Percentiles rank a stretch among this genome's conserved stretches.
Evolutionary conservation across 352 stramenopile species (phyloP).

Genomic region (Blastocystis sp.): DNA sequence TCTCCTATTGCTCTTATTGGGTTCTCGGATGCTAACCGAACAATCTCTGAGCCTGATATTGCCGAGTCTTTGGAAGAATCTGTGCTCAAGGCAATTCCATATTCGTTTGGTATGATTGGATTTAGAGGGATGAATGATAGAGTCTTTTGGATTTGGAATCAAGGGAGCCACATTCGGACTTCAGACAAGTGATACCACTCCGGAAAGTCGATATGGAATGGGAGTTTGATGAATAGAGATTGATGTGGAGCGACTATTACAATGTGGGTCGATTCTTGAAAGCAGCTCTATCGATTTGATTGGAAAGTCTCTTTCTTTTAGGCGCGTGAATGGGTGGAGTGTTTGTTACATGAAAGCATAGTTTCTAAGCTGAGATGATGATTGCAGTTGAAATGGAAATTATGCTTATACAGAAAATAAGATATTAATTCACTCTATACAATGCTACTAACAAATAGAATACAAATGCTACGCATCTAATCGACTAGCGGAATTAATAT

Average conservation of each 20-base stretch:
- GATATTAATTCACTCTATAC: too few relatives aligned
- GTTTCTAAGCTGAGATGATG: too few relatives aligned
- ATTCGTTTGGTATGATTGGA: background rate
- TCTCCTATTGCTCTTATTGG: background rate
- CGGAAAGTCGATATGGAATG: background rate
- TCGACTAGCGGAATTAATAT: background rate
- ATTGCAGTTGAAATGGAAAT: too few relatives aligned
- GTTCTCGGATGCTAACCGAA: background rate
- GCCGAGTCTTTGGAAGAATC: background rate
- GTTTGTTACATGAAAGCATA: too few relatives aligned
- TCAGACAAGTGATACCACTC: background rate
- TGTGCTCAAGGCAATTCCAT: background rate
- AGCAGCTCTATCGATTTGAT: background rate
- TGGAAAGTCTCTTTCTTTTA: too few relatives aligned
- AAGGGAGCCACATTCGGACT: background rate
- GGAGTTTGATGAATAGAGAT: background rate
- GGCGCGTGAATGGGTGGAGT: too few relatives aligned
- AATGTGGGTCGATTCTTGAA: background rate
- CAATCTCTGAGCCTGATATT: background rate
- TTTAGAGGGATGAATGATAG: background rate
- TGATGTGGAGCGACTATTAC: background rate
- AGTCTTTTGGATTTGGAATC: conserved; percentile 16
- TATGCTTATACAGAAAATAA: too few relatives aligned
- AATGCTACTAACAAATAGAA: too few relatives aligned
- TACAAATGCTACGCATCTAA: too few relatives aligned